Percentiles rank a stretch among this genome's conserved stretches.
Evolutionary conservation across 345 rosid genomes (phyloP).

Genomic region (Geranium rotundifolium): DNA sequence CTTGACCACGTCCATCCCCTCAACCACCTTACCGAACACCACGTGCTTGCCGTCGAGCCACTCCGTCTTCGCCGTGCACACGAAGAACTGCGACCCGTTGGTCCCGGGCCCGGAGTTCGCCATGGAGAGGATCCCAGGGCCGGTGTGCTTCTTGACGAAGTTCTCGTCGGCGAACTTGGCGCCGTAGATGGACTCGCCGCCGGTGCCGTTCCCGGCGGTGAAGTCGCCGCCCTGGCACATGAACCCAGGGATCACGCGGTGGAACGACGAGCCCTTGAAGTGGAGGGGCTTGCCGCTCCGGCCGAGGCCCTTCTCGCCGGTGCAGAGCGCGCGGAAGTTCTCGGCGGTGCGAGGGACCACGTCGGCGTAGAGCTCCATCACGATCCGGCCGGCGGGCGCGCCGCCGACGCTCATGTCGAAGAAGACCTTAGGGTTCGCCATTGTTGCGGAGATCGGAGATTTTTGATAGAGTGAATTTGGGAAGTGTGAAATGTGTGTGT

Average conservation of each 20-base stretch:
- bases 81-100: slow-evolving; percentile 21
- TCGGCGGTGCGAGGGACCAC: too few species aligned
- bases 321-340: too few species aligned
- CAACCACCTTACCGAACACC: neutral
- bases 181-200: slow-evolving; percentile 23
- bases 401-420: too few species aligned
- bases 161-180: slow-evolving; percentile 23
- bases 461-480: neutral
- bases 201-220: slow-evolving; percentile 17
- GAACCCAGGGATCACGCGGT: slow-evolving; percentile 20
- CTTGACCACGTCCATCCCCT: too few species aligned
- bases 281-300: slow-evolving; percentile 17
- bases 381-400: too few species aligned
- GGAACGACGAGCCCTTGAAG: slow-evolving; percentile 16
- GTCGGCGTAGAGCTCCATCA: too few species aligned
- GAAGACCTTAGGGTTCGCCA: too few species aligned
- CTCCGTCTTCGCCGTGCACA: too few species aligned
- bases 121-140: slow-evolving; percentile 21
- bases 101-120: slow-evolving; percentile 22
- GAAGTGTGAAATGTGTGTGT: neutral
- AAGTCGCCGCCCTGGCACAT: slow-evolving; percentile 18
- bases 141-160: slow-evolving; percentile 19
- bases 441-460: neutral
- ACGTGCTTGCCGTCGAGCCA: too few species aligned
- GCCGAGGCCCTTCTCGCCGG: too few species aligned